Base-by-base conservation (phyloP, 768 basidiomycete species). In the Kwoniella mangroviensis region DNA sequence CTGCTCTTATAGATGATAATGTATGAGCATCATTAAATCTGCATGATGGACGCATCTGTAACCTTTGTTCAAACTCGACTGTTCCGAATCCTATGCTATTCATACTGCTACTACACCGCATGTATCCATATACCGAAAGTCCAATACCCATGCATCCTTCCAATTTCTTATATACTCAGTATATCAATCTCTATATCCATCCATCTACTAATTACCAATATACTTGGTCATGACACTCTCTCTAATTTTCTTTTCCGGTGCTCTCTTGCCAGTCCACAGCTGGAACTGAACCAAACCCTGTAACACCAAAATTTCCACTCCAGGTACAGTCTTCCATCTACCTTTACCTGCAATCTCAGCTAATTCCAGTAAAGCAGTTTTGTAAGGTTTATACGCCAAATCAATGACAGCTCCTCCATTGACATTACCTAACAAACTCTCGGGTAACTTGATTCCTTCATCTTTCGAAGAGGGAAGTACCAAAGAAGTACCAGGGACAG, bases 361-460 rank as follows among this genome's bases (percentile, higher is more conserved):
- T 15, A 96, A 83, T 63, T 82, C 79, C 26, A 98, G 84, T 65
- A 99, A 82, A 0, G 94, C 90, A 15, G 96, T 98, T 74, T 89
- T 87, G 3, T 90, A 88, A 0, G 95, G 97, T 75, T 90, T 90
- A 82, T 98, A 98, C 21, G 95, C 94, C 91, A 97, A 92, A 75
- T 99, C 97, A 12, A 98, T 86, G 12, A 94, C 90, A 2, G 91
- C 87, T 1, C 90, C 90, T n/a, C 86, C 85, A 6, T 73, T 60
- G 4, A 84, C 81, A 73, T 93, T 90, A 22, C 97, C 42, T 28
- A 28, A 53, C 17, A 43, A 26, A 26, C 49, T 83, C 9, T 73
- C 66, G 2, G 91, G 87, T 13, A 79, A 66, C 43, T 68, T 53
- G 34, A 79, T 79, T 12, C 76, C 78, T 80, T 76, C 11, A 88